Evolutionary conservation across 108 stramenopile species (phyloP).

Genomic region (Skeletonema tropicum): DNA sequence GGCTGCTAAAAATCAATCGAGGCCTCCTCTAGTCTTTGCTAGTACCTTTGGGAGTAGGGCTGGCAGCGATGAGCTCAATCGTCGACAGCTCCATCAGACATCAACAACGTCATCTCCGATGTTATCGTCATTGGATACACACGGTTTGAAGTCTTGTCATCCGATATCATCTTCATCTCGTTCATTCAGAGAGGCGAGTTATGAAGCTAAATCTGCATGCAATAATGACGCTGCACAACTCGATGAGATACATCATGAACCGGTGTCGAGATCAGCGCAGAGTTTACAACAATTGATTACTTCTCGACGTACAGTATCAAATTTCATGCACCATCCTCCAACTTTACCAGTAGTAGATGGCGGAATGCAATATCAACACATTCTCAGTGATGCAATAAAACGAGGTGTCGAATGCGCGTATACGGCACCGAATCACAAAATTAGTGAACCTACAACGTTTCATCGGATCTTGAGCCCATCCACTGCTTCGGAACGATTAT

Average conservation of each 20-base stretch:
- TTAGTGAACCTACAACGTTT: constrained; percentile 73
- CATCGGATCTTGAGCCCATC: constrained; percentile 60
- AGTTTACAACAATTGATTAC: constrained; percentile 34
- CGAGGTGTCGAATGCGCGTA: constrained; percentile 66
- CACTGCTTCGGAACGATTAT: constrained; percentile 39
- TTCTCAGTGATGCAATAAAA: constrained; percentile 53
- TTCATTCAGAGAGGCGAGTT: not conserved
- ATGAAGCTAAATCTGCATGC: not conserved
- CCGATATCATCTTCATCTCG: constrained; percentile 7
- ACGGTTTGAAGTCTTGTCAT: not conserved
- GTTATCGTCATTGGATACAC: not conserved
- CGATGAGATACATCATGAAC: not conserved
- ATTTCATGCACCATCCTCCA: not conserved
- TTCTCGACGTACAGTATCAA: constrained; percentile 43
- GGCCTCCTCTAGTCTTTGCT: too few relatives aligned
- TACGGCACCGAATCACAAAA: constrained; percentile 71
- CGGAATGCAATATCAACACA: not conserved
- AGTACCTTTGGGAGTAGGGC: constrained; percentile 34
- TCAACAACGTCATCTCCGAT: constrained; percentile 7
- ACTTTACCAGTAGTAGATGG: constrained; percentile 4
- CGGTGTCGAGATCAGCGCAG: constrained; percentile 13
- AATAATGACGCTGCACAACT: constrained; percentile 4
- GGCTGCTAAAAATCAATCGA: too few relatives aligned
- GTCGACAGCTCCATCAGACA: not conserved
- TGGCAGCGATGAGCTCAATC: not conserved